Percentiles rank a stretch among this genome's conserved stretches.
phyloP scores from a whole-genome alignment of 495 filamentous ascomycete genomes.

The Penicillium cataractarum region DNA sequence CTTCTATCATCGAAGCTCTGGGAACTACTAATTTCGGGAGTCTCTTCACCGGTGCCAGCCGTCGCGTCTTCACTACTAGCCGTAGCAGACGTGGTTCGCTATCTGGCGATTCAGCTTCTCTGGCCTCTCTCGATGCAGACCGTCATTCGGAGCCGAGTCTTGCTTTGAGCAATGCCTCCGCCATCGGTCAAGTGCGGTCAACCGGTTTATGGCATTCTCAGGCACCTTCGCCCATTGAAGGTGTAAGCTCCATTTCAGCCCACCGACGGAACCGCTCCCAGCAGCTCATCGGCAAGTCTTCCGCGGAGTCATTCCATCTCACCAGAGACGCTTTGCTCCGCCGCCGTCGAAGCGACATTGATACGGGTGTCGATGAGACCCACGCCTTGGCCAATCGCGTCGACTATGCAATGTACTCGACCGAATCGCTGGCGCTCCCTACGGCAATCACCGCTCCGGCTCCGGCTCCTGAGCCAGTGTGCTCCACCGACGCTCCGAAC shows the following conservation, averaged over 20 bases:
- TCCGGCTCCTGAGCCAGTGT: conserved; percentile 47
- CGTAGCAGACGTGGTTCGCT: conserved; percentile 51
- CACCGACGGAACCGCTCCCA: conserved; percentile 21
- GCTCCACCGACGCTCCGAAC: conserved; percentile 51
- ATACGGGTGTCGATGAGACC: conserved; percentile 31
- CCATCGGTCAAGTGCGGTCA: conserved; percentile 62
- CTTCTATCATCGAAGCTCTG: conserved; percentile 51
- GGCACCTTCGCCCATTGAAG: conserved; percentile 19
- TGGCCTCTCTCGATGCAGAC: conserved; percentile 58
- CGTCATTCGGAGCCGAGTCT: conserved; percentile 67
- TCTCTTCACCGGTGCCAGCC: conserved; percentile 59
- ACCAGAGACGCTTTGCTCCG: conserved; percentile 47
- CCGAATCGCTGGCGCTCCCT: conserved; percentile 27
- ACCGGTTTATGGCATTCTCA: conserved; percentile 47
- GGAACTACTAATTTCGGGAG: conserved; percentile 54
- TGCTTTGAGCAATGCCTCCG: conserved; percentile 62
- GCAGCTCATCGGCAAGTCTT: conserved; percentile 31
- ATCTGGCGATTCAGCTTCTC: conserved; percentile 59
- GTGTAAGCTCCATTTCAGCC: conserved; percentile 22
- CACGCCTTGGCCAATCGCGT: conserved; percentile 20
- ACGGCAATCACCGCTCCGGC: conserved; percentile 26
- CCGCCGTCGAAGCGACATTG: conserved; percentile 37
- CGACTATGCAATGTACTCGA: conserved; percentile 35
- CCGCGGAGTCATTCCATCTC: conserved; percentile 50
- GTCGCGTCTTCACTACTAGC: conserved; percentile 54